Conservation (phyloP, 1,284 basidiomycete species). For the Cerrena zonata region DNA sequence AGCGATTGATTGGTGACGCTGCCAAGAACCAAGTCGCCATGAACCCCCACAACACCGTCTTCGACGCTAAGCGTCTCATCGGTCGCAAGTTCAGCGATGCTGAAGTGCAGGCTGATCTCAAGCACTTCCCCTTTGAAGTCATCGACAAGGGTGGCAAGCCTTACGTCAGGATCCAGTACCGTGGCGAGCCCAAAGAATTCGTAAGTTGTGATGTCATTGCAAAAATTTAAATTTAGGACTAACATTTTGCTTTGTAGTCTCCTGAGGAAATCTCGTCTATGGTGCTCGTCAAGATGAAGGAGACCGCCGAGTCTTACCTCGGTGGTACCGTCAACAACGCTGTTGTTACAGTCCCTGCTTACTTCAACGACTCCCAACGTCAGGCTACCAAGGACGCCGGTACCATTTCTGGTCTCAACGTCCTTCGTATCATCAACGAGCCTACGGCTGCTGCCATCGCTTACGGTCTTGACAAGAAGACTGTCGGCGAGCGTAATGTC, state of each 20-base stretch:
- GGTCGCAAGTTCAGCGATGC: slow-evolving; percentile 79
- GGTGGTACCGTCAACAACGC: slow-evolving; percentile 81
- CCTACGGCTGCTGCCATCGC: slow-evolving; percentile 93
- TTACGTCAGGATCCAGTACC: slow-evolving; percentile 83
- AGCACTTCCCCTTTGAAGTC: slow-evolving; percentile 93
- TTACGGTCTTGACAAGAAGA: slow-evolving; percentile 90
- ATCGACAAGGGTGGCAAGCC: slow-evolving; percentile 82
- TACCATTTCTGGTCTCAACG: slow-evolving; percentile 83
- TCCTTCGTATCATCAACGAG: slow-evolving; percentile 95
- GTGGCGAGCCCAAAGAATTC: slow-evolving; percentile 88
- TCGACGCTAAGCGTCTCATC: slow-evolving; percentile 87
- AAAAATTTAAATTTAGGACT: too few species aligned
- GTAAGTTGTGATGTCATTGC: slow-evolving; percentile 43
- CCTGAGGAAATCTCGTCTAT: slow-evolving; percentile 97
- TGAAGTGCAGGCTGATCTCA: slow-evolving; percentile 92
- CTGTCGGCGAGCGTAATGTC: slow-evolving; percentile 83
- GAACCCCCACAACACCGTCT: slow-evolving; percentile 79
- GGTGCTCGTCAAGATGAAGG: slow-evolving; percentile 97
- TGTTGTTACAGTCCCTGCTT: slow-evolving; percentile 91
- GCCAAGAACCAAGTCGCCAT: slow-evolving; percentile 93
- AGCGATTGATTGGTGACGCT: slow-evolving; percentile 93
- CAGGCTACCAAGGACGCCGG: slow-evolving; percentile 95
- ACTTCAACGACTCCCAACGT: slow-evolving; percentile 97
- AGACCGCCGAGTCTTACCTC: slow-evolving; percentile 95
- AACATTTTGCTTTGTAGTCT: slow-evolving; percentile 43